These are phyloP conservation scores for Hypoxylon lienhwacheense DNA, from an alignment of 495 filamentous ascomycete genomes.

Conservation along the genomic window DNA sequence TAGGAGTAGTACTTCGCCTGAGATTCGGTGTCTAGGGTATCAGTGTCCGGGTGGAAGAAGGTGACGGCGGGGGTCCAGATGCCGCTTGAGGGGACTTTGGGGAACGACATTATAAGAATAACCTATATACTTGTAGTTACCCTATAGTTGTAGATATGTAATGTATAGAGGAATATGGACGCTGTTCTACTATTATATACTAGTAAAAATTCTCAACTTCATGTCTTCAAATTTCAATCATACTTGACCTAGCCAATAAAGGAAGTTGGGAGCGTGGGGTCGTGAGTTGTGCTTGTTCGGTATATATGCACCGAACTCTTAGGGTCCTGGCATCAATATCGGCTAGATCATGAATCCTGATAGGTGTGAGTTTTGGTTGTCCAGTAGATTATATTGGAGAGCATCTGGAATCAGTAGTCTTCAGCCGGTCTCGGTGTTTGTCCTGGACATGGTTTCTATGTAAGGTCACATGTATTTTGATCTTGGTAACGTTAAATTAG, in stretches of 20 bases:
- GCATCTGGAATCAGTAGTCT: no score
- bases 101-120: conserved; percentile 26
- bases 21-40: conserved; percentile 52
- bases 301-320: conserved; percentile 21
- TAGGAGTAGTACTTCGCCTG: conserved; percentile 59
- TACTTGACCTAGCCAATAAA: conserved; percentile 9
- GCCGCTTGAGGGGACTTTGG: conserved; percentile 45
- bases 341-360: neutral
- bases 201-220: no score
- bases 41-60: conserved; percentile 58
- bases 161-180: no score
- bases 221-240: neutral
- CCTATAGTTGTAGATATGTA: no score
- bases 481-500: no score
- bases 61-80: conserved; percentile 52
- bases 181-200: neutral
- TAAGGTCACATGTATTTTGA: no score
- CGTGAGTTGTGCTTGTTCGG: conserved; percentile 18
- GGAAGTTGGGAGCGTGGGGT: conserved; percentile 13
- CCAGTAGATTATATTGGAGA: no score
- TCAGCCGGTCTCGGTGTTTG: no score
- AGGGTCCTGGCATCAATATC: conserved; percentile 13
- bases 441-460: no score
- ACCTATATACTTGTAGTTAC: no score
- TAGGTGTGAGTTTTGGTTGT: no score